Conservation (phyloP, 306 rosid species). For the Lupinus albus region DNA sequence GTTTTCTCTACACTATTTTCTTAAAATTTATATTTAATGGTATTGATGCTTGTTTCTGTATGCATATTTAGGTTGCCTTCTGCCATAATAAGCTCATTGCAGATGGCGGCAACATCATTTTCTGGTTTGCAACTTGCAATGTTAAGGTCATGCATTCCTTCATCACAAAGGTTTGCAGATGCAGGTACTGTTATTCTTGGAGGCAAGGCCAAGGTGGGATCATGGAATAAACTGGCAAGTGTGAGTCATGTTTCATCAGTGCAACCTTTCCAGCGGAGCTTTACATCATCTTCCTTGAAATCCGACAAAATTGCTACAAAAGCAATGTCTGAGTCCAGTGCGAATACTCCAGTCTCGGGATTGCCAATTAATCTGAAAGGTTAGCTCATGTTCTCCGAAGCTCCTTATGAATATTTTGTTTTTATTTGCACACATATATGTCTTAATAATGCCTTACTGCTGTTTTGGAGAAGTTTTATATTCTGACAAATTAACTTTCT, state of each 20-base stretch:
- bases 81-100: conserved; percentile 37
- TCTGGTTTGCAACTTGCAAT: conserved; percentile 79
- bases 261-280: conserved; percentile 52
- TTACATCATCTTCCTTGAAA: conserved; percentile 57
- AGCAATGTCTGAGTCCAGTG: conserved; percentile 69
- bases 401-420: conserved; percentile 9
- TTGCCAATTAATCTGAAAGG: conserved; percentile 82
- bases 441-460: conserved; percentile 24
- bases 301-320: conserved; percentile 51
- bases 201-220: conserved; percentile 52
- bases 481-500: neutral
- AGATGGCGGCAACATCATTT: conserved; percentile 76
- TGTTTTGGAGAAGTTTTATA: neutral
- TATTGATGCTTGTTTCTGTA: conserved; percentile 31
- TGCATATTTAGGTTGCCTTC: conserved; percentile 47
- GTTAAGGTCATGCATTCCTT: conserved; percentile 57
- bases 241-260: conserved; percentile 55
- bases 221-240: conserved; percentile 66
- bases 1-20: neutral
- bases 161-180: conserved; percentile 54
- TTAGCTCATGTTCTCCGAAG: conserved; percentile 34
- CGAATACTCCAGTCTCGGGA: conserved; percentile 61
- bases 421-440: neutral
- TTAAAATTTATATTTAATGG: no score
- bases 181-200: conserved; percentile 47